A percentile compares a stretch with the other conserved stretches of the same genome.
These are phyloP conservation scores for Phialophora chinensis DNA, from an alignment of 2,329 filamentous ascomycete genomes.

Conservation along the genomic window DNA sequence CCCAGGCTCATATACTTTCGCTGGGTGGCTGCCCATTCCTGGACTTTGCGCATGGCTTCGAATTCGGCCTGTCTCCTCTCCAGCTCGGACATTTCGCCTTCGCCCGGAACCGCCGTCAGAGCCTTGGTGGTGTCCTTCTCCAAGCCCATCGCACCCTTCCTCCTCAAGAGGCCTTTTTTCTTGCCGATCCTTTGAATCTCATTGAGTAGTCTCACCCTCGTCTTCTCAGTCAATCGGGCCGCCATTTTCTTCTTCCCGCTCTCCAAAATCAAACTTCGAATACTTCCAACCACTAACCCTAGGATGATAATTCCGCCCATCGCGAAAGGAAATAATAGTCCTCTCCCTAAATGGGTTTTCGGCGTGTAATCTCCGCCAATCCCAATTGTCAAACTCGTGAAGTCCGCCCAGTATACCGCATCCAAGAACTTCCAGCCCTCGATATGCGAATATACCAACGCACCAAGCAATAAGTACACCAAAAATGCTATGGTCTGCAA, in stretches of 20 bases:
- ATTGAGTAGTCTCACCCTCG: constrained; percentile 43
- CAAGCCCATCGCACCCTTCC: constrained; percentile 25
- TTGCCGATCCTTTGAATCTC: constrained; percentile 26
- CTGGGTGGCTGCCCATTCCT: constrained; percentile 49
- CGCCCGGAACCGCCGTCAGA: constrained; percentile 30
- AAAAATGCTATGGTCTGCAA: constrained; percentile 52
- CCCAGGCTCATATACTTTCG: constrained; percentile 53
- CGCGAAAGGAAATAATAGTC: constrained; percentile 60
- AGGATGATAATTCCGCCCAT: constrained; percentile 62
- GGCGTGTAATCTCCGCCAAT: constrained; percentile 60
- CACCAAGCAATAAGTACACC: constrained; percentile 49
- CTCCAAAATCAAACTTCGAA: constrained; percentile 50
- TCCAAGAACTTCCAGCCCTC: constrained; percentile 62
- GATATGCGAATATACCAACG: constrained; percentile 49
- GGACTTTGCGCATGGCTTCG: constrained; percentile 55
- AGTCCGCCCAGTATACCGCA: constrained; percentile 62
- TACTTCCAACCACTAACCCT: constrained; percentile 62
- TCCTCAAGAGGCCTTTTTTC: constrained; percentile 13
- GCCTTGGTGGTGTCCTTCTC: constrained; percentile 22
- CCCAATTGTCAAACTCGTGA: constrained; percentile 62
- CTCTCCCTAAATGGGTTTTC: constrained; percentile 56
- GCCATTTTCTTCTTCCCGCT: constrained; percentile 47
- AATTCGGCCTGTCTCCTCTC: constrained; percentile 47
- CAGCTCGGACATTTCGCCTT: constrained; percentile 30
- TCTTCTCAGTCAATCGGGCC: constrained; percentile 45